These are phyloP conservation scores for Phytophthora ohioensis DNA, from an alignment of 352 stramenopile genomes.

Conservation along the genomic window DNA sequence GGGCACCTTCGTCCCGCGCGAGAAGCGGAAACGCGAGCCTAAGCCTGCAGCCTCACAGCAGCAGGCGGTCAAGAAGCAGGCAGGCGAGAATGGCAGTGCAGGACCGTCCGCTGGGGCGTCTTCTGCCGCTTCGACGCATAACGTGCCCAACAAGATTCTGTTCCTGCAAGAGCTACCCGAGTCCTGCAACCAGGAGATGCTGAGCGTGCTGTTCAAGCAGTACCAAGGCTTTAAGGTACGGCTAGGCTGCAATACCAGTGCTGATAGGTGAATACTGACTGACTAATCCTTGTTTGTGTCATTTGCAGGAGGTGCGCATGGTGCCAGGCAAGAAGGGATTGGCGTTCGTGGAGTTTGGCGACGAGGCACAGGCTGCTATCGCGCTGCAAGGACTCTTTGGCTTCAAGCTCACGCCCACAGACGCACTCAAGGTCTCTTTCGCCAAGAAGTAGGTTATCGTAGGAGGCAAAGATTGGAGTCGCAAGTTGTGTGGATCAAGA, in stretches of 20 bases:
- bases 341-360: slow-evolving; percentile 97
- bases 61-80: slow-evolving; percentile 42
- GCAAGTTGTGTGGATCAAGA: background rate
- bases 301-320: slow-evolving; percentile 92
- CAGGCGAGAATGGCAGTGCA: slow-evolving; percentile 28
- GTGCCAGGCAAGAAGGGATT: slow-evolving; percentile 93
- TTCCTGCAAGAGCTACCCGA: slow-evolving; percentile 94
- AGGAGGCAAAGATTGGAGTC: background rate
- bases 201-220: slow-evolving; percentile 97
- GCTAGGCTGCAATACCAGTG: background rate
- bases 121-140: slow-evolving; percentile 55
- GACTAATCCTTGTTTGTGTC: slow-evolving; percentile 8
- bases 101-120: slow-evolving; percentile 37
- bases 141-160: slow-evolving; percentile 92
- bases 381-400: slow-evolving; percentile 81
- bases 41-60: slow-evolving; percentile 48
- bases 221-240: slow-evolving; percentile 95
- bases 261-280: background rate
- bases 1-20: slow-evolving; percentile 75
- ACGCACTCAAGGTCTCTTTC: slow-evolving; percentile 86
- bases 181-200: slow-evolving; percentile 97
- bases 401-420: slow-evolving; percentile 88
- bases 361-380: slow-evolving; percentile 85
- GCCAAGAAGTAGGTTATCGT: slow-evolving; percentile 73
- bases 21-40: slow-evolving; percentile 83